phyloP scores from a whole-genome alignment of 306 rosid genomes.

The Castanospermum australe region DNA sequence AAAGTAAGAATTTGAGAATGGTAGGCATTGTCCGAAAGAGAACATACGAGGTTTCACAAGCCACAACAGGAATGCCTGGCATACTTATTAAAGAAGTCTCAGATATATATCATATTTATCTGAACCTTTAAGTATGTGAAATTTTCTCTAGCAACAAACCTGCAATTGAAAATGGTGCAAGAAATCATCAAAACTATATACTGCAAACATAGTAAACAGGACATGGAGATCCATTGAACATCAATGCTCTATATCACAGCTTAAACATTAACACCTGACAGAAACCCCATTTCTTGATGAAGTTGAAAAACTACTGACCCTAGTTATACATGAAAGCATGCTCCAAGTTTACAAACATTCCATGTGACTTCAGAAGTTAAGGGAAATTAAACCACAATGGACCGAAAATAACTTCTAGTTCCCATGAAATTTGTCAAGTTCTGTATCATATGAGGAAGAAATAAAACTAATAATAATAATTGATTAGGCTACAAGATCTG shows the following conservation, averaged over 20 bases:
- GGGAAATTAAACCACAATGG: background rate
- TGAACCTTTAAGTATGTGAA: conserved; percentile 1
- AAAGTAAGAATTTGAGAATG: background rate
- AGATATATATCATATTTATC: conserved; percentile 19
- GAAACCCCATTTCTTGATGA: background rate
- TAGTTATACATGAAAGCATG: background rate
- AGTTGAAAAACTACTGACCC: background rate
- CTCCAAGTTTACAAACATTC: background rate
- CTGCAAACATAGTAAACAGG: background rate
- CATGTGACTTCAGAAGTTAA: background rate
- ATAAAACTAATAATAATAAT: background rate
- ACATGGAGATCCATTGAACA: conserved; percentile 1
- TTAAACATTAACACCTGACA: background rate
- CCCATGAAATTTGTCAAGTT: background rate
- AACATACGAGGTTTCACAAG: conserved; percentile 49
- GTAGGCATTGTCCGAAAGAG: background rate
- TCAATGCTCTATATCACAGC: conserved; percentile 1
- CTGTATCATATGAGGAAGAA: background rate
- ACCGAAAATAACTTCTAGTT: background rate
- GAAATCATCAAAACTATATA: conserved; percentile 25
- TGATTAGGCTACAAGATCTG: background rate
- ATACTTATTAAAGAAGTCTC: conserved; percentile 31
- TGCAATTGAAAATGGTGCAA: conserved; percentile 15
- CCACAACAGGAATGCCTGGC: conserved; percentile 45
- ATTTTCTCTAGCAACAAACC: conserved; percentile 28